These are phyloP conservation scores for Astragalus glycyphyllos DNA, from an alignment of 306 rosid species.

Conservation along the genomic window DNA sequence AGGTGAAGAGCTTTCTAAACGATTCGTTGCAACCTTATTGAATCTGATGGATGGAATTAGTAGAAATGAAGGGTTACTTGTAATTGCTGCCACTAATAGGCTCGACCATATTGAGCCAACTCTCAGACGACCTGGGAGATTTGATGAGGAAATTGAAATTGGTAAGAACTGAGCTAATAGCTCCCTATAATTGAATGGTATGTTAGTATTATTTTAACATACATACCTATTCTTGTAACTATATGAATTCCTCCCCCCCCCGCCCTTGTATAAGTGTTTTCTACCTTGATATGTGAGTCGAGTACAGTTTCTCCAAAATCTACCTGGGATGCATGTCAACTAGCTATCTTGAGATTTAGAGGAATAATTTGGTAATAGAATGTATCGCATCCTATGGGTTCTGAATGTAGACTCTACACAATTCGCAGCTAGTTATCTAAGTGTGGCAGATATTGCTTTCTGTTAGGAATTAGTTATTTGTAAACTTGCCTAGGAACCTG, in stretches of 20 bases:
- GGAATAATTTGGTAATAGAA: too few relatives aligned
- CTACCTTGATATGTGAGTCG: slow-evolving; percentile 16
- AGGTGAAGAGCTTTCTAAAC: slow-evolving; percentile 84
- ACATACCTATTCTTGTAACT: background rate
- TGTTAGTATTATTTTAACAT: slow-evolving; percentile 23
- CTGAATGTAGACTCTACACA: too few relatives aligned
- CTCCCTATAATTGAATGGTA: slow-evolving; percentile 1
- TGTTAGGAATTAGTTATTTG: background rate
- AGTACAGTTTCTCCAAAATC: background rate
- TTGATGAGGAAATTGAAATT: slow-evolving; percentile 92
- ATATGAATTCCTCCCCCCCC: background rate
- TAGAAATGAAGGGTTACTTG: slow-evolving; percentile 71
- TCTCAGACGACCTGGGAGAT: slow-evolving; percentile 91
- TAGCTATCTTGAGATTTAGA: slow-evolving; percentile 26
- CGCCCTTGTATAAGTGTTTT: slow-evolving; percentile 4
- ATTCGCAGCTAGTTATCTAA: too few relatives aligned
- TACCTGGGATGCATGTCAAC: background rate
- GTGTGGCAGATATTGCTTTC: background rate
- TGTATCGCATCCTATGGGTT: too few relatives aligned
- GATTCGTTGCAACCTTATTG: slow-evolving; percentile 82
- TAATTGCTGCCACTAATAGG: slow-evolving; percentile 86
- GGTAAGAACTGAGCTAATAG: slow-evolving; percentile 51
- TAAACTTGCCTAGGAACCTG: background rate
- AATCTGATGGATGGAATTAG: slow-evolving; percentile 86
- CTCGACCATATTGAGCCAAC: slow-evolving; percentile 92